Percentiles rank a stretch among this genome's conserved stretches.
Conservation (phyloP, 257 asterid genomes). For the Verbascum thapsus region DNA sequence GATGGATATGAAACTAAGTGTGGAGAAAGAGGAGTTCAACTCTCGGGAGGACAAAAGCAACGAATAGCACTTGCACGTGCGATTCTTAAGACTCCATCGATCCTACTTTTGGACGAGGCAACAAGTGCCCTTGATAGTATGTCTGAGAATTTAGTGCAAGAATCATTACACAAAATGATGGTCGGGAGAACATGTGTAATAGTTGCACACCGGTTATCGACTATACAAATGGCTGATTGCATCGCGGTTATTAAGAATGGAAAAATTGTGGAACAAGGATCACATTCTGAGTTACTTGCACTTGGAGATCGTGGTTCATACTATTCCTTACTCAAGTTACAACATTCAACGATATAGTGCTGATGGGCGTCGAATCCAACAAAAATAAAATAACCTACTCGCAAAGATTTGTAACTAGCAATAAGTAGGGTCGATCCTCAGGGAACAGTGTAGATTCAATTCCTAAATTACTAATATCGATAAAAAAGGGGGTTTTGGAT, state of each 20-base stretch:
- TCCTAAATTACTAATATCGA: too few species aligned
- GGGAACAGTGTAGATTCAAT: too few species aligned
- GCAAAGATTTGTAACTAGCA: too few species aligned
- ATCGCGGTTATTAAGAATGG: conserved; percentile 48
- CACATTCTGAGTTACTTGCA: conserved; percentile 44
- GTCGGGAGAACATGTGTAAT: conserved; percentile 50
- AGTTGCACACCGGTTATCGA: conserved; percentile 55
- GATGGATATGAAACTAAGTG: conserved; percentile 56
- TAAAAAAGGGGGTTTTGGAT: too few species aligned
- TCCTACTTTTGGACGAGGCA: conserved; percentile 62
- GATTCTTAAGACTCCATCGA: conserved; percentile 44
- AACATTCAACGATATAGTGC: conserved; percentile 31
- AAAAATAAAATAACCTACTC: too few species aligned
- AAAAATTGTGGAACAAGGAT: conserved; percentile 49
- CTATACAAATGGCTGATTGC: conserved; percentile 48
- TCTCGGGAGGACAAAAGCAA: conserved; percentile 68
- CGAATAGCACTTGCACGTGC: conserved; percentile 59
- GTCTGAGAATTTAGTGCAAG: conserved; percentile 54
- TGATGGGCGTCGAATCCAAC: too few species aligned
- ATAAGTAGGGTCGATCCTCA: too few species aligned
- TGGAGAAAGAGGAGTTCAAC: conserved; percentile 58
- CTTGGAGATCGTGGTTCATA: conserved; percentile 46
- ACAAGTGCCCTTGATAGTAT: conserved; percentile 51
- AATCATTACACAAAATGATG: conserved; percentile 58
- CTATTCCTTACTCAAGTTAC: conserved; percentile 45